A percentile compares a stretch with the other conserved stretches of the same genome.
These are phyloP conservation scores for Neurospora discreta DNA, from an alignment of 495 filamentous ascomycete species.

Conservation along the genomic window DNA sequence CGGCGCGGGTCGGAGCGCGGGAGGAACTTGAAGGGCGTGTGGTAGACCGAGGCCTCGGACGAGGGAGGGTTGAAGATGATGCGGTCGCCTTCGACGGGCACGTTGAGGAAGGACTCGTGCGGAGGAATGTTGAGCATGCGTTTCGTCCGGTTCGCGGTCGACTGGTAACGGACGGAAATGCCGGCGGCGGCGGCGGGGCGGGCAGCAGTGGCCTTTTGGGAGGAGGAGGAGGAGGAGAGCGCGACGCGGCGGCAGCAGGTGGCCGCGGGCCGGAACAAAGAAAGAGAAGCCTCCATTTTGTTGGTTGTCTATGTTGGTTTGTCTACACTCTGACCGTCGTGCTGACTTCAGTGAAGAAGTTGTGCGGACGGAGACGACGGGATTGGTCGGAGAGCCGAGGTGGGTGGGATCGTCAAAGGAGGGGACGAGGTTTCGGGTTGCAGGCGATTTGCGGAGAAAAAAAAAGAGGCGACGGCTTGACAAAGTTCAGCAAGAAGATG, in stretches of 20 bases:
- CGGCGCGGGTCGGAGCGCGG: conserved; percentile 67
- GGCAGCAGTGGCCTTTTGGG: conserved; percentile 13
- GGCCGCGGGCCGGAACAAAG: conserved; percentile 4
- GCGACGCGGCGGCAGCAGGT: conserved; percentile 12
- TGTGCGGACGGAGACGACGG: background rate
- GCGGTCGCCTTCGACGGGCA: conserved; percentile 38
- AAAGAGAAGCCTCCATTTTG: conserved; percentile 10
- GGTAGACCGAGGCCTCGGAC: conserved; percentile 65
- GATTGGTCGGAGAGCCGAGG: background rate
- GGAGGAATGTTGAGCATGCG: conserved; percentile 62
- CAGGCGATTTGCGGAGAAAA: background rate
- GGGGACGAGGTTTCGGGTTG: background rate
- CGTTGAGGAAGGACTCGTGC: conserved; percentile 55
- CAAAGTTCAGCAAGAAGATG: background rate
- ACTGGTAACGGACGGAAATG: conserved; percentile 45
- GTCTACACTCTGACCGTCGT: background rate
- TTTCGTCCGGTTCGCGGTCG: conserved; percentile 57
- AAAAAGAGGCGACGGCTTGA: background rate
- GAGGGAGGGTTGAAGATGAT: conserved; percentile 95
- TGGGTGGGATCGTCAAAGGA: background rate
- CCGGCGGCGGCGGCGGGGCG: conserved; percentile 26
- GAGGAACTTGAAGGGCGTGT: conserved; percentile 86
- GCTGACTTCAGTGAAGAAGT: background rate
- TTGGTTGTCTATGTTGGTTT: background rate
- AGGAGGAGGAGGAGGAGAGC: conserved; percentile 16